These are phyloP conservation scores for Paecilomyces niveus DNA, from an alignment of 2,329 filamentous ascomycete species.

Conservation along the genomic window DNA sequence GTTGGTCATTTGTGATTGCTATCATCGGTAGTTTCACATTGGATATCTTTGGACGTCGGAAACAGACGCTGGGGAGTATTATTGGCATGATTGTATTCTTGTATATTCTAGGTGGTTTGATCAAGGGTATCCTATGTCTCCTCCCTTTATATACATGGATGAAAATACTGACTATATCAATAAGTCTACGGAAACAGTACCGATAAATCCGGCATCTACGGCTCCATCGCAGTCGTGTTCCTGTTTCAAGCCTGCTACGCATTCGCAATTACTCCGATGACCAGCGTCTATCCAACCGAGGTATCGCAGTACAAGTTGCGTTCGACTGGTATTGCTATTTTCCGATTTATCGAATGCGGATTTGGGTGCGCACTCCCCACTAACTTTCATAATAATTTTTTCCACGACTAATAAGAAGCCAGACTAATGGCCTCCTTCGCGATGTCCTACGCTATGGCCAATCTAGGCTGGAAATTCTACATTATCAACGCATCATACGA, in stretches of 20 bases:
- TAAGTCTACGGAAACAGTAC: constrained; percentile 26
- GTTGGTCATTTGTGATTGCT: constrained; percentile 4
- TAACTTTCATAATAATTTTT: background rate
- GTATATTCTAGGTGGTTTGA: constrained; percentile 3
- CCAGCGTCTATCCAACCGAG: constrained; percentile 26
- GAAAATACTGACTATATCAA: background rate
- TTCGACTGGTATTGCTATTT: constrained; percentile 23
- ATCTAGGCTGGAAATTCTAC: constrained; percentile 7
- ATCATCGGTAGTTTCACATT: constrained; percentile 3
- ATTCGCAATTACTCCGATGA: constrained; percentile 28
- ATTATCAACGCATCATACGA: constrained; percentile 7
- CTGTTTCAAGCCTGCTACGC: constrained; percentile 28
- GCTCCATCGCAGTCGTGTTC: constrained; percentile 30
- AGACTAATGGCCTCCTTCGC: constrained; percentile 1
- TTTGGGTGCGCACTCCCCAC: constrained; percentile 23
- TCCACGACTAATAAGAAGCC: background rate
- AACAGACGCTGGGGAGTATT: background rate
- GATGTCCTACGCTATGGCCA: constrained; percentile 4
- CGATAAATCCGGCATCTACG: constrained; percentile 35
- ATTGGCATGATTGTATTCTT: constrained; percentile 2
- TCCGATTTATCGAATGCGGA: constrained; percentile 18
- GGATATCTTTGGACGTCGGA: constrained; percentile 2
- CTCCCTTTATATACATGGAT: too few species aligned
- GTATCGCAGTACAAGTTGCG: constrained; percentile 26
- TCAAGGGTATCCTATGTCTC: constrained; percentile 1